Evolutionary conservation across 768 basidiomycete species (phyloP).

Genomic region (Xerocomellus amylosporus): DNA sequence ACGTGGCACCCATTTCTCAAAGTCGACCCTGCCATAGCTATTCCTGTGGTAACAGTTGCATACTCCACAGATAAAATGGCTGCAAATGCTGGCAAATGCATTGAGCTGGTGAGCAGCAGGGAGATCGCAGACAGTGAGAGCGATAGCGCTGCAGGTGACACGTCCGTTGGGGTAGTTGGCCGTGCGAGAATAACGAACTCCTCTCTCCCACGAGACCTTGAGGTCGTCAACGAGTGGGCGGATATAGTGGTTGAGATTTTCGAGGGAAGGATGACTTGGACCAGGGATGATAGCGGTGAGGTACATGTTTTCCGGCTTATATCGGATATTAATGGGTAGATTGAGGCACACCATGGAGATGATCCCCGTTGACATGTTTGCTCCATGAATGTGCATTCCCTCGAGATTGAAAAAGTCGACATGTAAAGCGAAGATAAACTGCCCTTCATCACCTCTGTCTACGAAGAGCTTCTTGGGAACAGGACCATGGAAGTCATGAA

Average conservation of each 20-base stretch:
- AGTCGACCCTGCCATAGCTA: slow-evolving; percentile 6
- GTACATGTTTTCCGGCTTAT: slow-evolving; percentile 39
- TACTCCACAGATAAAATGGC: slow-evolving; percentile 30
- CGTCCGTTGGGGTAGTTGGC: slow-evolving; percentile 16
- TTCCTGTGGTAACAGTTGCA: slow-evolving; percentile 27
- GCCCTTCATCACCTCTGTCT: slow-evolving; percentile 18
- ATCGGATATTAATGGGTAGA: slow-evolving; percentile 33
- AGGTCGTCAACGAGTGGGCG: slow-evolving; percentile 37
- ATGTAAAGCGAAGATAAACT: slow-evolving; percentile 30
- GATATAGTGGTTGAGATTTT: slow-evolving; percentile 37
- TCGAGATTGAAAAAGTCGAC: slow-evolving; percentile 38
- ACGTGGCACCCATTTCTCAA: slow-evolving; percentile 12
- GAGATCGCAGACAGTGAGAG: slow-evolving; percentile 35
- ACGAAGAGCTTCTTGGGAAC: neutral
- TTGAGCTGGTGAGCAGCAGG: slow-evolving; percentile 31
- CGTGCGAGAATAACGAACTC: slow-evolving; percentile 25
- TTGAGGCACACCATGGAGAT: slow-evolving; percentile 25
- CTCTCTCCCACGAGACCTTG: slow-evolving; percentile 26
- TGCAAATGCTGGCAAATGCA: slow-evolving; percentile 9
- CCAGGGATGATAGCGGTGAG: slow-evolving; percentile 38
- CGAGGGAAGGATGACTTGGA: slow-evolving; percentile 31
- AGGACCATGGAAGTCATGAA: slow-evolving; percentile 27
- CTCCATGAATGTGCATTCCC: slow-evolving; percentile 25
- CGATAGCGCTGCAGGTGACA: slow-evolving; percentile 24
- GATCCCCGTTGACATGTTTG: slow-evolving; percentile 19